Percentiles rank a stretch among this genome's conserved stretches.
Conservation (phyloP, 257 asterid species). For the Gardenia jasminoides region DNA sequence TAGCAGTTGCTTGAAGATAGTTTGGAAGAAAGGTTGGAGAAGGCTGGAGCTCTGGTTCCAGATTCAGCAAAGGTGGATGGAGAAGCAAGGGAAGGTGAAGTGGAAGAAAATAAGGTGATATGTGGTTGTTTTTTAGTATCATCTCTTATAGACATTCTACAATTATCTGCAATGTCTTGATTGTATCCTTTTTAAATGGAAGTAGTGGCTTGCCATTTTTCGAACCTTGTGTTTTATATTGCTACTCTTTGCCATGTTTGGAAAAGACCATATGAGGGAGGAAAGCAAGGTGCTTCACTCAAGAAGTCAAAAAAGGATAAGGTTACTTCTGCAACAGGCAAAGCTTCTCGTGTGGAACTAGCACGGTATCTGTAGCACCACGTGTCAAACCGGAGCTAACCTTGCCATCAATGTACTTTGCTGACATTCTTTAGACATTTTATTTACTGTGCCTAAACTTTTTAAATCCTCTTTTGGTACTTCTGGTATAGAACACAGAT, state of each 20-base stretch:
- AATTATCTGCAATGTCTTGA: background rate
- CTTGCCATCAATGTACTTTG: slow-evolving; percentile 69
- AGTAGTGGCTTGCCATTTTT: background rate
- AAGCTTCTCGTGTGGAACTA: slow-evolving; percentile 75
- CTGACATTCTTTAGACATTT: background rate
- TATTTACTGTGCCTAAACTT: background rate
- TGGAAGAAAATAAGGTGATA: slow-evolving; percentile 81
- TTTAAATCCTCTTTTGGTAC: background rate
- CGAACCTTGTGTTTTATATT: background rate
- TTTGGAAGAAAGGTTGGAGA: slow-evolving; percentile 86
- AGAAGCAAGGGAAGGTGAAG: slow-evolving; percentile 74
- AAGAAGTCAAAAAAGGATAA: slow-evolving; percentile 87
- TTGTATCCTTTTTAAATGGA: background rate
- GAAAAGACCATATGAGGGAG: slow-evolving; percentile 75
- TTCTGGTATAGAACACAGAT: background rate
- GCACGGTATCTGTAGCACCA: slow-evolving; percentile 63
- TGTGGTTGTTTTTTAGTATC: background rate
- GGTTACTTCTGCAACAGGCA: slow-evolving; percentile 60
- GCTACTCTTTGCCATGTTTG: slow-evolving; percentile 24
- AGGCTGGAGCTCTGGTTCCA: slow-evolving; percentile 49
- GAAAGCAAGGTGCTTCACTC: slow-evolving; percentile 66
- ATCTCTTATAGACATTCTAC: background rate
- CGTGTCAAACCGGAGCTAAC: slow-evolving; percentile 89
- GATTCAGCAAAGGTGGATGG: slow-evolving; percentile 80
- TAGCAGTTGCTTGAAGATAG: slow-evolving; percentile 92